Evolutionary conservation across 225 moss, liverwort and hornwort genomes (phyloP).

Genomic region (Anthoceros angustus): DNA sequence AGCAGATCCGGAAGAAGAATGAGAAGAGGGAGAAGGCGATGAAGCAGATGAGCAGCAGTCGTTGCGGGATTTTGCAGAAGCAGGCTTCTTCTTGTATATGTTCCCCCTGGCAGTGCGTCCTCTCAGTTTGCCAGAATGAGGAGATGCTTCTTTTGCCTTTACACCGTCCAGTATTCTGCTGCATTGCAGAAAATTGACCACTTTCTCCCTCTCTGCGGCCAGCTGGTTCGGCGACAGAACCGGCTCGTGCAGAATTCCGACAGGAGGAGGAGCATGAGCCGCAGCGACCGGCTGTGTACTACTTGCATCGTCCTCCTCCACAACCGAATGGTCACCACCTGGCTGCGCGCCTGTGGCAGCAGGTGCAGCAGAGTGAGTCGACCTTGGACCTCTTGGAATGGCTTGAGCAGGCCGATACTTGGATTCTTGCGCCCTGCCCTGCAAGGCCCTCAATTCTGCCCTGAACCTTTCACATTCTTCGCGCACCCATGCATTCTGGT

Average conservation of each 20-base stretch:
- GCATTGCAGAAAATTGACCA: neutral
- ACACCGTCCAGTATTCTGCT: neutral
- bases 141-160: neutral
- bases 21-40: neutral
- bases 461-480: slow-evolving; percentile 73
- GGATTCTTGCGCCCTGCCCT: slow-evolving; percentile 36
- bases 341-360: neutral
- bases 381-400: neutral
- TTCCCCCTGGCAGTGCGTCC: neutral
- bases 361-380: neutral
- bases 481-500: slow-evolving; percentile 21
- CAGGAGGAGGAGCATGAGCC: neutral
- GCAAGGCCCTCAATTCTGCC: slow-evolving; percentile 53
- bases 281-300: neutral
- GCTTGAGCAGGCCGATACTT: slow-evolving; percentile 21
- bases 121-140: neutral
- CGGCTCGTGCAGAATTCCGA: neutral
- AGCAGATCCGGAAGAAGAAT: neutral
- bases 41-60: neutral
- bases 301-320: neutral
- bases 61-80: neutral
- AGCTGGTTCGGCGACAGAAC: neutral
- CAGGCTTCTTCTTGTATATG: neutral
- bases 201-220: slow-evolving; percentile 3
- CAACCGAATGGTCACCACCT: neutral